phyloP scores from a whole-genome alignment of 257 asterid species.

The Mentha longifolia region DNA sequence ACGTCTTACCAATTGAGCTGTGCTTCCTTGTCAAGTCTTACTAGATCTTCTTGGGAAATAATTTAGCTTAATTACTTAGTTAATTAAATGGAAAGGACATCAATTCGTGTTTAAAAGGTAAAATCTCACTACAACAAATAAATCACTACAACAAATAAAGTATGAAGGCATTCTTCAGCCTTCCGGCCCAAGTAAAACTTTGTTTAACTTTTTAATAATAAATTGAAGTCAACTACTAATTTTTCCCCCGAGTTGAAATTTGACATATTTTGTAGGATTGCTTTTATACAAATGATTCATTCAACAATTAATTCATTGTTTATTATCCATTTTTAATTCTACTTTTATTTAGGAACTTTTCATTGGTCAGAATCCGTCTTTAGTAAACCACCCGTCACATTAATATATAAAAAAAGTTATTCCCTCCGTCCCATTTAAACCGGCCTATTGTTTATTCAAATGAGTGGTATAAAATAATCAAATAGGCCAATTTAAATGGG shows the following conservation, averaged over 20 bases:
- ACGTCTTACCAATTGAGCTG: no score
- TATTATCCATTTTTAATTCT: neutral
- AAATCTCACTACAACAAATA: slow-evolving; percentile 1
- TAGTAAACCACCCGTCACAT: no score
- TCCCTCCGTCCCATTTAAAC: no score
- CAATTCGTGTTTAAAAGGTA: neutral
- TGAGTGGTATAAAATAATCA: no score
- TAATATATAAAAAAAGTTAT: no score
- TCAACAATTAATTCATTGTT: neutral
- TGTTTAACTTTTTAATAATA: neutral
- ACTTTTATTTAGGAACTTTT: neutral
- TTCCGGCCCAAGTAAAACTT: slow-evolving; percentile 22
- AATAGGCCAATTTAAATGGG: no score
- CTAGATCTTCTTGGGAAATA: no score
- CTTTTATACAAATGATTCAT: neutral
- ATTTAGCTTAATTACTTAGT: neutral
- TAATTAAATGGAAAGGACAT: neutral
- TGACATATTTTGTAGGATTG: neutral
- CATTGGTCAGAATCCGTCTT: neutral
- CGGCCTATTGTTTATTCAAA: no score
- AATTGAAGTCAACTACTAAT: slow-evolving; percentile 15
- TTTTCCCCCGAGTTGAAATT: slow-evolving; percentile 20
- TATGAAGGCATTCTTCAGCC: neutral
- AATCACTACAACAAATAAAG: neutral
- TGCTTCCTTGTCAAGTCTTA: no score